phyloP scores from a whole-genome alignment of 2,329 filamentous ascomycete species.

The Leptographium radiaticola region DNA sequence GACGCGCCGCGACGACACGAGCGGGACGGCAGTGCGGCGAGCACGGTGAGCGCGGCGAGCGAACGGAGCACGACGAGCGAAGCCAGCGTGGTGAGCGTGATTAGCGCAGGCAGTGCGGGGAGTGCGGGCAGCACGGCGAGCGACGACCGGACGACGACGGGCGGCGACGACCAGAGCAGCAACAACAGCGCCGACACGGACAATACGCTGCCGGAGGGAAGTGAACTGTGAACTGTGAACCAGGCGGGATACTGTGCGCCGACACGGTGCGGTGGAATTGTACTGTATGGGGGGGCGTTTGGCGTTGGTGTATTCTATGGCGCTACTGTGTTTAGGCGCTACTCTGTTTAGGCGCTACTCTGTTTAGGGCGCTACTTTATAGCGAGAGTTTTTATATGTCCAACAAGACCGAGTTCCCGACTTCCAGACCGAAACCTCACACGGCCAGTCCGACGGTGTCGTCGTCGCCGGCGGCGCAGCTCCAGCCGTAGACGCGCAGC shows the following conservation, averaged over 20 bases:
- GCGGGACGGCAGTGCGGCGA: neutral
- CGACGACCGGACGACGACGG: neutral
- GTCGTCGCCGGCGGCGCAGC: neutral
- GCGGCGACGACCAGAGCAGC: constrained; percentile 6
- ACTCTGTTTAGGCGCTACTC: too few species aligned
- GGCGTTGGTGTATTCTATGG: too few species aligned
- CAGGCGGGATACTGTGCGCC: neutral
- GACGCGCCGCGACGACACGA: neutral
- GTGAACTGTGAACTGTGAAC: neutral
- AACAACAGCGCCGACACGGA: constrained; percentile 8
- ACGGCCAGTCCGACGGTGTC: neutral
- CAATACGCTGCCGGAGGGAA: constrained; percentile 8
- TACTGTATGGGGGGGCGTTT: too few species aligned
- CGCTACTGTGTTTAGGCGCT: too few species aligned
- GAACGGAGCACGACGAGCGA: neutral
- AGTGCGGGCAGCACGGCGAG: neutral
- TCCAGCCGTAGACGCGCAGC: constrained; percentile 63
- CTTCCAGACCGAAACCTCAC: too few species aligned
- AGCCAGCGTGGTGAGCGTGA: neutral
- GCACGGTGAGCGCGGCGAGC: neutral
- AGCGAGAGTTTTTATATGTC: too few species aligned
- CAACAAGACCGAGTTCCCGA: too few species aligned
- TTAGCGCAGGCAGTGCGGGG: neutral
- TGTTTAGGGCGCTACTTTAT: too few species aligned
- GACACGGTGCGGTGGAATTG: too few species aligned